Percentiles rank a stretch among this genome's conserved stretches.
Evolutionary conservation across 257 asterid genomes (phyloP).

Genomic region (Nyctanthes arbortristis): DNA sequence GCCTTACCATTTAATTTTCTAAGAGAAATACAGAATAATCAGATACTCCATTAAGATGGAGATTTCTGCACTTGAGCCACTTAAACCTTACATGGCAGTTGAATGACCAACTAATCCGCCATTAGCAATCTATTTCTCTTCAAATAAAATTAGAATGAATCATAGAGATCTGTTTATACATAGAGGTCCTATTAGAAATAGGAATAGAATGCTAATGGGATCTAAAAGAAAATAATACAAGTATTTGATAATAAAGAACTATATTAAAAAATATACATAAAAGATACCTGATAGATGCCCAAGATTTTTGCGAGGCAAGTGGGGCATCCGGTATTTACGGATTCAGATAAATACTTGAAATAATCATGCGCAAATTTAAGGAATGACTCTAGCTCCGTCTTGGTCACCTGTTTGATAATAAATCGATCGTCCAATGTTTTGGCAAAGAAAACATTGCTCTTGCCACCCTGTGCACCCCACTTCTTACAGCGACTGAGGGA

Average conservation of each 20-base stretch:
- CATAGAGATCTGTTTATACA: too few relatives aligned
- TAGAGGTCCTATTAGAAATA: too few relatives aligned
- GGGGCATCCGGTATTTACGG: slow-evolving; percentile 60
- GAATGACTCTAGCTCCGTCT: slow-evolving; percentile 79
- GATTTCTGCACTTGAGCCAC: background rate
- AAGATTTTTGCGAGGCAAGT: slow-evolving; percentile 81
- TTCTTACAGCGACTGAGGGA: slow-evolving; percentile 81
- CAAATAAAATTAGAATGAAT: too few relatives aligned
- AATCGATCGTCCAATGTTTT: slow-evolving; percentile 78
- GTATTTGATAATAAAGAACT: background rate
- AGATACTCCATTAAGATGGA: background rate
- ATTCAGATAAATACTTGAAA: slow-evolving; percentile 67
- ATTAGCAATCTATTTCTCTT: too few relatives aligned
- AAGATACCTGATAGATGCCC: slow-evolving; percentile 82
- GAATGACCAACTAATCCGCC: slow-evolving; percentile 15
- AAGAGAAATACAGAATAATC: background rate
- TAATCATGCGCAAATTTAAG: slow-evolving; percentile 66
- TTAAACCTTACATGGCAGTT: background rate
- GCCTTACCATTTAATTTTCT: too few relatives aligned
- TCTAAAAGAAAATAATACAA: background rate
- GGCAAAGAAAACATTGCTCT: slow-evolving; percentile 79
- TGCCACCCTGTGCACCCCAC: slow-evolving; percentile 93
- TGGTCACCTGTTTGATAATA: slow-evolving; percentile 75
- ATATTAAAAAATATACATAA: background rate
- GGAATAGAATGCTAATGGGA: too few relatives aligned